These are phyloP conservation scores for Cercis canadensis DNA, from an alignment of 306 rosid genomes.

Conservation along the genomic window DNA sequence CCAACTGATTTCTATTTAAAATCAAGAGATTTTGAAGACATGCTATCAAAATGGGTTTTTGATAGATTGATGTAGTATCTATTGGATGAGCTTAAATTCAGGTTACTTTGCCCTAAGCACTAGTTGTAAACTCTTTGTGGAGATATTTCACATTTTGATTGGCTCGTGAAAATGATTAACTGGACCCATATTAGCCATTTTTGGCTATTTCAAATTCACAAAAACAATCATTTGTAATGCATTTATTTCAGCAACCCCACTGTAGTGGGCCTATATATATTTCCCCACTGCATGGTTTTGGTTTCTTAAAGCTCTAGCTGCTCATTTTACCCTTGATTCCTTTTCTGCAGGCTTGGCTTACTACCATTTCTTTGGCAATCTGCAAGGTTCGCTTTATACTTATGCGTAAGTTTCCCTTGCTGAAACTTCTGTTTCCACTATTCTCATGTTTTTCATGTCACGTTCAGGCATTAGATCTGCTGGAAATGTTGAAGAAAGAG, in stretches of 20 bases:
- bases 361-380: constrained; percentile 80
- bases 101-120: constrained; percentile 16
- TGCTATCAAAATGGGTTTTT: too few species aligned
- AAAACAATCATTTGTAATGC: constrained; percentile 10
- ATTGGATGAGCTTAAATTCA: constrained; percentile 21
- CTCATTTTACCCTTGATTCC: constrained; percentile 21
- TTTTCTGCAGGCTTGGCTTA: constrained; percentile 81
- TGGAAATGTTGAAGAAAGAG: constrained; percentile 91
- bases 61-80: too few species aligned
- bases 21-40: too few species aligned
- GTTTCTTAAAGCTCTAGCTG: background rate
- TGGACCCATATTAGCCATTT: background rate
- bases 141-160: constrained; percentile 13
- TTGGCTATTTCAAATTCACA: background rate
- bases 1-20: background rate
- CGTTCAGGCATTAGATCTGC: constrained; percentile 76
- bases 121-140: background rate
- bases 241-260: background rate
- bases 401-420: constrained; percentile 14
- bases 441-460: constrained; percentile 33
- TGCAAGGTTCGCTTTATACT: constrained; percentile 71
- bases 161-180: background rate
- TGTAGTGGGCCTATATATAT: background rate
- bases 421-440: constrained; percentile 21
- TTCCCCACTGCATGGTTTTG: background rate